Evolutionary conservation across 129 eudicot species (phyloP).

Genomic region (Silybum marianum): DNA sequence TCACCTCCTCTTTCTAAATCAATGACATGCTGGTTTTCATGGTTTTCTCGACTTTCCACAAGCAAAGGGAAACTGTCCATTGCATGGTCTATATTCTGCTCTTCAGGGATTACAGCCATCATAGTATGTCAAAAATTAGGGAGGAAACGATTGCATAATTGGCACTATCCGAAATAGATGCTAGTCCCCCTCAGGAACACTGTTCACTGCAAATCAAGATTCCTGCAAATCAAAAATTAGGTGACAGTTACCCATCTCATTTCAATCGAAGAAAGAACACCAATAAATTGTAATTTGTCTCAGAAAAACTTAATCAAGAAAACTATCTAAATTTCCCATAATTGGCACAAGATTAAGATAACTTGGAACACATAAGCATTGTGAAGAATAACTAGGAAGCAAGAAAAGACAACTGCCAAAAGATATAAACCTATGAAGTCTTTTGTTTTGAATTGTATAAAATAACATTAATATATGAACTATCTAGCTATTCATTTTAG

Average conservation of each 20-base stretch:
- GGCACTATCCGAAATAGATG: conserved; percentile 1
- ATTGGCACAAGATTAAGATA: neutral
- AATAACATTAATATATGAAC: conserved; percentile 2
- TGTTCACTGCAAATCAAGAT: conserved; percentile 20
- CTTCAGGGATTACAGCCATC: conserved; percentile 54
- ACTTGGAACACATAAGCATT: conserved; percentile 17
- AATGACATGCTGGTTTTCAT: conserved; percentile 50
- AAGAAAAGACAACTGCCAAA: neutral
- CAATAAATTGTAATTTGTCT: neutral
- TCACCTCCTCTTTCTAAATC: conserved; percentile 54
- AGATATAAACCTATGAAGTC: conserved; percentile 10
- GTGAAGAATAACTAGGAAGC: conserved; percentile 5
- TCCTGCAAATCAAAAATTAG: conserved; percentile 9
- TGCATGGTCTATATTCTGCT: conserved; percentile 40
- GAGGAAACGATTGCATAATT: conserved; percentile 22
- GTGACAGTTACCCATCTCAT: neutral
- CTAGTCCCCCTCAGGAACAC: conserved; percentile 19
- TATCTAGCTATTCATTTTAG: conserved; percentile 30
- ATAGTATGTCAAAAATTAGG: conserved; percentile 10
- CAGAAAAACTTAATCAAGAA: neutral
- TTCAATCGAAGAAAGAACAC: neutral
- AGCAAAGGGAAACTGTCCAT: conserved; percentile 63
- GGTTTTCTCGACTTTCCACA: conserved; percentile 40
- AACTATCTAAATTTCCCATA: neutral
- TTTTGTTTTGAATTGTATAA: conserved; percentile 12